phyloP scores from a whole-genome alignment of 139 green algal genomes.

The Gonium pectorale region DNA sequence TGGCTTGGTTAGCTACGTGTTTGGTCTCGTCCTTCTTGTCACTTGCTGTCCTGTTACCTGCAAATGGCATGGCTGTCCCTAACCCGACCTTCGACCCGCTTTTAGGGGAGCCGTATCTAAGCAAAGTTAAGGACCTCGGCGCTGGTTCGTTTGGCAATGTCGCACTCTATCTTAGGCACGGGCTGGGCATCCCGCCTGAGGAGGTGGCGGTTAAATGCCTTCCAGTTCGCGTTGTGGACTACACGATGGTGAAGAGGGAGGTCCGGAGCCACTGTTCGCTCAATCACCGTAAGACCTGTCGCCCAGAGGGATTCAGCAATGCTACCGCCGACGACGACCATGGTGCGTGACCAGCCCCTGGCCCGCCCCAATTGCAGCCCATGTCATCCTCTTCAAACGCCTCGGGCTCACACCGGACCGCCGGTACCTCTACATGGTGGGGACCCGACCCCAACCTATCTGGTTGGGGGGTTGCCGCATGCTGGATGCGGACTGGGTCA shows the following conservation, averaged over 20 bases:
- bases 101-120: slow-evolving; percentile 7
- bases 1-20: too few relatives aligned
- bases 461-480: too few relatives aligned
- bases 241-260: slow-evolving; percentile 32
- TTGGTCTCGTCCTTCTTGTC: too few relatives aligned
- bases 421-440: slow-evolving; percentile 33
- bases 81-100: slow-evolving; percentile 23
- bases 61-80: too few relatives aligned
- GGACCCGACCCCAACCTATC: too few relatives aligned
- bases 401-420: slow-evolving; percentile 13
- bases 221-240: slow-evolving; percentile 9
- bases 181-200: background rate
- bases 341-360: too few relatives aligned
- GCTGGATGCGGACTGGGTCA: too few relatives aligned
- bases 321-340: too few relatives aligned
- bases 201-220: slow-evolving; percentile 25
- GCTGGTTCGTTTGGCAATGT: slow-evolving; percentile 23
- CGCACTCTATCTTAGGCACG: background rate
- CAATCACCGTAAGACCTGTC: slow-evolving; percentile 42
- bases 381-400: slow-evolving; percentile 40
- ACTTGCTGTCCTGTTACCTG: too few relatives aligned
- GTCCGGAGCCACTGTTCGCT: slow-evolving; percentile 30
- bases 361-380: too few relatives aligned
- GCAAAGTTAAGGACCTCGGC: background rate
- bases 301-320: too few relatives aligned